Percentiles rank a stretch among this genome's conserved stretches.
These are phyloP conservation scores for Boletales sp. DNA, from an alignment of 768 basidiomycete genomes.

Conservation along the genomic window DNA sequence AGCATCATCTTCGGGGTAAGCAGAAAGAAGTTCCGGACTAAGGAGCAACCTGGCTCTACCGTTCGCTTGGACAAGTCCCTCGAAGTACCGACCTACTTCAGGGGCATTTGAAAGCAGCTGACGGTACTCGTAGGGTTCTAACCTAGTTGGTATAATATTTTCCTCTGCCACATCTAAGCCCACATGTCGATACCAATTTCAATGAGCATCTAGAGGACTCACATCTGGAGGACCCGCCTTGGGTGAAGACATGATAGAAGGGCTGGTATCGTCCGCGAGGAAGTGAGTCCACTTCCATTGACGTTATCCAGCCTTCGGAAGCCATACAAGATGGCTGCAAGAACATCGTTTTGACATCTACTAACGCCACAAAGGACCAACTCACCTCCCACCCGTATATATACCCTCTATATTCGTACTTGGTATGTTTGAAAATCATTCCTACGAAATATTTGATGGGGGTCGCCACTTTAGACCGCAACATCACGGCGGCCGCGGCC, in stretches of 20 bases:
- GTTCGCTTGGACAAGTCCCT: conserved; percentile 25
- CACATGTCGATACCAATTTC: background rate
- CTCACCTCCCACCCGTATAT: conserved; percentile 50
- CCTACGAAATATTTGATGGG: conserved; percentile 46
- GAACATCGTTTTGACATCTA: background rate
- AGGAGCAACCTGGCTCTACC: conserved; percentile 36
- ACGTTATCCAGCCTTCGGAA: conserved; percentile 40
- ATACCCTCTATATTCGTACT: conserved; percentile 40
- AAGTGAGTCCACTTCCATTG: conserved; percentile 41
- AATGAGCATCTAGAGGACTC: conserved; percentile 9
- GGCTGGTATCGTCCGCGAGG: conserved; percentile 43
- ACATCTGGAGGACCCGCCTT: conserved; percentile 38
- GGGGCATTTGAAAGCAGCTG: conserved; percentile 24
- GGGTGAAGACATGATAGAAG: conserved; percentile 41
- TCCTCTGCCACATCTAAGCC: conserved; percentile 36
- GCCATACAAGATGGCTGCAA: conserved; percentile 35
- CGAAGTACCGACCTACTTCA: conserved; percentile 36
- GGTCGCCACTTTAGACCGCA: conserved; percentile 22
- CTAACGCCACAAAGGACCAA: background rate
- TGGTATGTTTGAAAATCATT: conserved; percentile 42
- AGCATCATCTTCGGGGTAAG: conserved; percentile 48
- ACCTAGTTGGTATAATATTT: conserved; percentile 25
- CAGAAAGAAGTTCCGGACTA: conserved; percentile 38
- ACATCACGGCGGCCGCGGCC: conserved; percentile 21
- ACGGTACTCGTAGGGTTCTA: conserved; percentile 15